Evolutionary conservation across 805 yeast species (phyloP).

Genomic region (Starmerella potacharoeniae): DNA sequence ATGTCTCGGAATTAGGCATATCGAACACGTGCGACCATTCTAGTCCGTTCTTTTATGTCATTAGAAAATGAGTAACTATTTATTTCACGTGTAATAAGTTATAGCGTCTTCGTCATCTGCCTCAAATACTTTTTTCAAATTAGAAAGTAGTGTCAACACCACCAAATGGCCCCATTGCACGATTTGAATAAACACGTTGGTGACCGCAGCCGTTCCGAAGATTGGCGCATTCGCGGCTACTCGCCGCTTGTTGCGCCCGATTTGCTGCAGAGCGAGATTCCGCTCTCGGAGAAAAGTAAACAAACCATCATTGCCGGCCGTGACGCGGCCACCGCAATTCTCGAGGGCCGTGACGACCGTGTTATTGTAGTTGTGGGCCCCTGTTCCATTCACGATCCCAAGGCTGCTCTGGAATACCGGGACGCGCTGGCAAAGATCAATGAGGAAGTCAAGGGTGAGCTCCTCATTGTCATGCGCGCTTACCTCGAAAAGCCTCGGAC

Average conservation of each 20-base stretch:
- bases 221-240: conserved; percentile 55
- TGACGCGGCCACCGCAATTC: conserved; percentile 56
- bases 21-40: not conserved
- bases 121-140: not conserved
- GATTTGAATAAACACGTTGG: conserved; percentile 23
- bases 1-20: not conserved
- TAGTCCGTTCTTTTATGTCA: not conserved
- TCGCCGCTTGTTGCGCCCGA: conserved; percentile 95
- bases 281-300: conserved; percentile 49
- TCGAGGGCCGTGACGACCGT: conserved; percentile 78
- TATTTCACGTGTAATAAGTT: not conserved
- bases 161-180: conserved; percentile 20
- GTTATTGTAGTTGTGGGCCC: conserved; percentile 88
- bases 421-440: conserved; percentile 47
- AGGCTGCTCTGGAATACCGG: conserved; percentile 84
- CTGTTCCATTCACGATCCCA: conserved; percentile 91
- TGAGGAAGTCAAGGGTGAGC: conserved; percentile 56
- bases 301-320: conserved; percentile 64
- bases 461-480: conserved; percentile 90
- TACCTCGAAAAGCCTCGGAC: conserved; percentile 97
- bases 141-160: too few relatives aligned
- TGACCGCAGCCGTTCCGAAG: conserved; percentile 21
- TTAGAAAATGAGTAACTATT: not conserved
- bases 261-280: conserved; percentile 74
- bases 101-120: not conserved